Base-by-base conservation (phyloP, 139 green algal genomes). In the Medakamo hakoo region DNA sequence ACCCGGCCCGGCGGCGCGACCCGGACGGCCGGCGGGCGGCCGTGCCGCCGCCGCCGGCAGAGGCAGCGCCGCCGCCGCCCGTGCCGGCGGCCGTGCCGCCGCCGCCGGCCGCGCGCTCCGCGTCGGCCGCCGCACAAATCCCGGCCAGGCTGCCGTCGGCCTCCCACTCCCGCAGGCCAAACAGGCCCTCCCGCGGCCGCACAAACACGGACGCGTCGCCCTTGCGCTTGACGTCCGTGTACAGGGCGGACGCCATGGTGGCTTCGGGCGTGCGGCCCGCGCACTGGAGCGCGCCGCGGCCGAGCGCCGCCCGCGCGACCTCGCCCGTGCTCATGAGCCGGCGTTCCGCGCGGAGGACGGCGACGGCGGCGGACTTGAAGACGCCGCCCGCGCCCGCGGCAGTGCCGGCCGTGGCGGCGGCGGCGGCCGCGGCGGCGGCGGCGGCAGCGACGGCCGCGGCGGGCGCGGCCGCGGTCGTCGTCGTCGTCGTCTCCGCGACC, bases 181-280 rank as follows among this genome's bases (percentile, higher is more conserved):
- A 93, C 26, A 89, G 60, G n/a, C 85, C 85, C 59, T 91, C 85
- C 32, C 82, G 81, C 9, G 84, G 84, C 27, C 82, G 72, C 60
- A 86, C 79, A 66, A 88, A 88, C n/a, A 82, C 65, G 23, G 78
- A 86, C 27, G 75, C 69, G 0, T 69, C 71, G 27, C 78, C 78
- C 68, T 84, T 87, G 4, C 80, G 72, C 74, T 91, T 91, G 24
- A 93, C 78, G 63, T 93, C 86, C 0, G 86, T 92, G 71, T 92
- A 93, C 32, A 93, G 63, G 2, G 84, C 84, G 4, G 76, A 86
- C 0, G 86, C 86, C 86, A 93, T 93, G 31, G 86, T 93, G 4
- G 86, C 84, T 62, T 92, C 86, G 0, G 86, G 86, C 0, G 86
- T 93, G 64, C 87, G 89, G 56, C 84, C 86, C 31, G 82, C 69